phyloP scores from a whole-genome alignment of 805 yeast species.

The Tetrapisispora namnaoensis region DNA sequence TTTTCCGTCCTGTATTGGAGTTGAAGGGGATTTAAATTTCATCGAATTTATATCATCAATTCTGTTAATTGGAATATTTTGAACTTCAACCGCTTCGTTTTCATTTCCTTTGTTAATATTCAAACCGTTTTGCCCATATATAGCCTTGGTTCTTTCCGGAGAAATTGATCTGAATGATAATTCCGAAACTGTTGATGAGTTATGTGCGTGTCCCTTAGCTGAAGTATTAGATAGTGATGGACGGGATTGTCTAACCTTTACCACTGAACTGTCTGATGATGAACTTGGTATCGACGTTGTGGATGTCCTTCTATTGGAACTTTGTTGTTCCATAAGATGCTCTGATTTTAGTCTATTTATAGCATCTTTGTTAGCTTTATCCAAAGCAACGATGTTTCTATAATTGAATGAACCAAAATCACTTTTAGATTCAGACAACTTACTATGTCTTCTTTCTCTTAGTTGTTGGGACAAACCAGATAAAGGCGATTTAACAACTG shows the following conservation, averaged over 20 bases:
- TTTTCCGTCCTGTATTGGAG: neutral
- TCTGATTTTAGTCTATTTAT: slow-evolving; percentile 80
- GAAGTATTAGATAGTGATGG: slow-evolving; percentile 14
- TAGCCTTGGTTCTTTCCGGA: slow-evolving; percentile 19
- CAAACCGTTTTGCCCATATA: slow-evolving; percentile 11
- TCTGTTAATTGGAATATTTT: neutral
- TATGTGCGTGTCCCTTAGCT: slow-evolving; percentile 8
- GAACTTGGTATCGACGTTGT: slow-evolving; percentile 31
- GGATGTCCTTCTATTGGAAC: slow-evolving; percentile 25
- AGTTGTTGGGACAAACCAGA: slow-evolving; percentile 45
- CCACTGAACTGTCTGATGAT: slow-evolving; percentile 25
- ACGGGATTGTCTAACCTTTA: slow-evolving; percentile 12
- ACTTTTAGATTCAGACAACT: slow-evolving; percentile 55
- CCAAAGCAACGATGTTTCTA: slow-evolving; percentile 80
- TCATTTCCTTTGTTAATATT: slow-evolving; percentile 17
- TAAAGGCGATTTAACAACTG: slow-evolving; percentile 33
- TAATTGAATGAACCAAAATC: slow-evolving; percentile 92
- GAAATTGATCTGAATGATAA: slow-evolving; percentile 20
- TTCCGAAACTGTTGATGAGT: slow-evolving; percentile 16
- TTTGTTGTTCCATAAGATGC: slow-evolving; percentile 39
- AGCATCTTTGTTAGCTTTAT: slow-evolving; percentile 87
- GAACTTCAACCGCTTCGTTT: neutral
- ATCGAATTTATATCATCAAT: neutral
- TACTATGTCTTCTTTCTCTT: slow-evolving; percentile 64
- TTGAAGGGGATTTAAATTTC: neutral